These are phyloP conservation scores for Cubamyces lactineus DNA, from an alignment of 768 basidiomycete genomes.

Conservation along the genomic window DNA sequence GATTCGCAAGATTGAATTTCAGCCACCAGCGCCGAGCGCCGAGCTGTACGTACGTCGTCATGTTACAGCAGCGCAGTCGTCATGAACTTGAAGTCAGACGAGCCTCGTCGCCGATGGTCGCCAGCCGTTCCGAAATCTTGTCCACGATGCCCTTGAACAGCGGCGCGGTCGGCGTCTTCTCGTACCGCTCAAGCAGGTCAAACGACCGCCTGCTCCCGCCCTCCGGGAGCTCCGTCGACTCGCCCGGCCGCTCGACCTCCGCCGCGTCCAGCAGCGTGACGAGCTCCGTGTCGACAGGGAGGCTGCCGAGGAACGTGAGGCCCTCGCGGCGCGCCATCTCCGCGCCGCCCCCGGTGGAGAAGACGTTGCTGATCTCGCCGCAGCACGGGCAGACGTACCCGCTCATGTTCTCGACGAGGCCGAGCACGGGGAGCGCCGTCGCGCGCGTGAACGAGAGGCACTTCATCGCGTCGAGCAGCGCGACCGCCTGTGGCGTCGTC, in stretches of 20 bases:
- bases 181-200: conserved; percentile 62
- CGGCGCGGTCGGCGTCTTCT: conserved; percentile 66
- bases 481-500: conserved; percentile 97
- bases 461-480: conserved; percentile 93
- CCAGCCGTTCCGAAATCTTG: conserved; percentile 41
- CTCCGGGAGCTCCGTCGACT: conserved; percentile 42
- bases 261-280: conserved; percentile 83
- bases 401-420: conserved; percentile 97
- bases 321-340: conserved; percentile 81
- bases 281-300: conserved; percentile 93
- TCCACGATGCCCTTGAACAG: conserved; percentile 66
- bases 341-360: conserved; percentile 91
- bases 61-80: neutral
- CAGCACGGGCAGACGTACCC: conserved; percentile 98
- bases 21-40: neutral
- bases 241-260: conserved; percentile 32
- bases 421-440: conserved; percentile 83
- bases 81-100: neutral
- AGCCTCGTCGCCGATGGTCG: neutral
- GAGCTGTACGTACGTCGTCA: conserved; percentile 5
- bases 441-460: conserved; percentile 94
- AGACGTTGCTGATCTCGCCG: conserved; percentile 92
- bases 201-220: conserved; percentile 41
- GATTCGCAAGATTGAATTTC: neutral
- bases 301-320: conserved; percentile 77